Evolutionary conservation across 345 rosid species (phyloP).

Genomic region (Cochlearia excelsa): DNA sequence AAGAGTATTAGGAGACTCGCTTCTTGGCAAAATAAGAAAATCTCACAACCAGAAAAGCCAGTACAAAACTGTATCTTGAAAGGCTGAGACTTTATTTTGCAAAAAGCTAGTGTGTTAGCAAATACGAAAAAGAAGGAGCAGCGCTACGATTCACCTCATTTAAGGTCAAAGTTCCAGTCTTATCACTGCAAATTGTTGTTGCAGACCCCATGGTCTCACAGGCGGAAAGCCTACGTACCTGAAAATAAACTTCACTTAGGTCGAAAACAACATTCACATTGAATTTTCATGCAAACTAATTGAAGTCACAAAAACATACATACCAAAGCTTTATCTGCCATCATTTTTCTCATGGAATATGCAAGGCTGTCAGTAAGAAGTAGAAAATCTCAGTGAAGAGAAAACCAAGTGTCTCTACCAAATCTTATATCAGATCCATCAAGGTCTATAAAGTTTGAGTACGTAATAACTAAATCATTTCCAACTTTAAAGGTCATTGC

Average conservation of each 20-base stretch:
- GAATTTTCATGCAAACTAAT: slow-evolving; percentile 1
- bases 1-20: slow-evolving; percentile 1
- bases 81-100: slow-evolving; percentile 7
- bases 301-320: slow-evolving; percentile 16
- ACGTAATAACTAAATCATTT: slow-evolving; percentile 7
- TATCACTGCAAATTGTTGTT: slow-evolving; percentile 37
- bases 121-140: slow-evolving; percentile 12
- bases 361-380: slow-evolving; percentile 61
- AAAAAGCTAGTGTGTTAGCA: slow-evolving; percentile 11
- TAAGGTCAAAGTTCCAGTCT: slow-evolving; percentile 91
- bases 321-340: slow-evolving; percentile 98
- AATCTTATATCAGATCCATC: slow-evolving; percentile 12
- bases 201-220: too few relatives aligned
- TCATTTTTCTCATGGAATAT: slow-evolving; percentile 98
- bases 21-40: slow-evolving; percentile 7
- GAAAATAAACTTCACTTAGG: slow-evolving; percentile 31
- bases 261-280: background rate
- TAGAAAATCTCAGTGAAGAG: slow-evolving; percentile 17
- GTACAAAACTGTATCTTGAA: slow-evolving; percentile 3
- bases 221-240: slow-evolving; percentile 53
- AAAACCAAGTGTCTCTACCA: slow-evolving; percentile 1
- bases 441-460: slow-evolving; percentile 1
- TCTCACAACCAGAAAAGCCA: slow-evolving; percentile 9
- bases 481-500: slow-evolving; percentile 18
- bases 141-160: slow-evolving; percentile 51